phyloP scores from a whole-genome alignment of 441 rosid genomes.

The Gossypium gossypioides region DNA sequence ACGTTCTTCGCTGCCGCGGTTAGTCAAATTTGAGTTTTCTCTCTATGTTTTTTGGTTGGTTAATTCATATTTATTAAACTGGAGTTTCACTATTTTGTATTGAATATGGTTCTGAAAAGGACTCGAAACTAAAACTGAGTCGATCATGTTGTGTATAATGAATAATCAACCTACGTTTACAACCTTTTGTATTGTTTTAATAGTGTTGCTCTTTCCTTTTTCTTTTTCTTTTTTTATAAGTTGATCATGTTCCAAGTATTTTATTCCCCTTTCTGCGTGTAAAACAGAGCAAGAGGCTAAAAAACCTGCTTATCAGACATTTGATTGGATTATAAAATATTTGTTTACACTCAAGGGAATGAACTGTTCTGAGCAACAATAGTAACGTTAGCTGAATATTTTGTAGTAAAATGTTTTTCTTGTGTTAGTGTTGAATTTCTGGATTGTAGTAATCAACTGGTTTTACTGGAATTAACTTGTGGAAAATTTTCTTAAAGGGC shows the following conservation, averaged over 20 bases:
- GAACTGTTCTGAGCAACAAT: background rate
- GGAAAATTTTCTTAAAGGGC: background rate
- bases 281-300: background rate
- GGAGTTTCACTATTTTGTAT: background rate
- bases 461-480: background rate
- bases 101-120: background rate
- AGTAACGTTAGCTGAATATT: background rate
- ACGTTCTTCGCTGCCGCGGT: conserved; percentile 93
- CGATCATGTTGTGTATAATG: background rate
- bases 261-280: background rate
- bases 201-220: background rate
- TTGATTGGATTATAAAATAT: background rate
- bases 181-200: background rate
- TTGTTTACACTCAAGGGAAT: background rate
- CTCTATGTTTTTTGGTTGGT: background rate
- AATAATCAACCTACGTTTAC: background rate
- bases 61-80: background rate
- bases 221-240: background rate
- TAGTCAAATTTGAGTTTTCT: conserved; percentile 13
- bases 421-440: background rate
- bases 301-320: background rate
- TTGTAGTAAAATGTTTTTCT: background rate
- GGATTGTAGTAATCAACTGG: background rate
- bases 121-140: background rate
- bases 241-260: background rate